These are phyloP conservation scores for Nicotiana rustica DNA, from an alignment of 305 asterid genomes.

Conservation along the genomic window DNA sequence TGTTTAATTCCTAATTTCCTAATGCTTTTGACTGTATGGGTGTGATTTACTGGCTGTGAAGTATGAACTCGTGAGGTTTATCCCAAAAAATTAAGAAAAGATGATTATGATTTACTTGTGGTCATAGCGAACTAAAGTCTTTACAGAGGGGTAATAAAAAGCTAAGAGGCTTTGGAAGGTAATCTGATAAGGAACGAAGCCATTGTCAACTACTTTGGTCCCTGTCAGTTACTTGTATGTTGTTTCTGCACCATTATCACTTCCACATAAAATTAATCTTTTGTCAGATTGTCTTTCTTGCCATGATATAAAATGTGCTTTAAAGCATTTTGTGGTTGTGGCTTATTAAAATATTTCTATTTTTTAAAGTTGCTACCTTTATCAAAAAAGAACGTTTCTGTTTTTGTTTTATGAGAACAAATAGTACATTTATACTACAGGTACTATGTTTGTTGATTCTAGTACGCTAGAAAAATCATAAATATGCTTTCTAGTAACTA, in stretches of 20 bases:
- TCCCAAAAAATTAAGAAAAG: not conserved
- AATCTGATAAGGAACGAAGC: not conserved
- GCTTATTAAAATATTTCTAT: constrained; percentile 9
- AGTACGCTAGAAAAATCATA: not conserved
- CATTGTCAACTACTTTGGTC: constrained; percentile 1
- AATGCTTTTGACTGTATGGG: not conserved
- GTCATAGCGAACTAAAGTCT: not conserved
- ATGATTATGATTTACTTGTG: constrained; percentile 4
- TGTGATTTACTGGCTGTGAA: constrained; percentile 6
- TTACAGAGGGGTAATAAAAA: not conserved
- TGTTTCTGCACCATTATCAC: not conserved
- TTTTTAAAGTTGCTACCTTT: not conserved
- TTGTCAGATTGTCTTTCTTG: not conserved
- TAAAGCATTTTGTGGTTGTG: not conserved
- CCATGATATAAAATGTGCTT: not conserved
- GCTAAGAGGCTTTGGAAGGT: not conserved
- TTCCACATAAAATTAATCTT: not conserved
- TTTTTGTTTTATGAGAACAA: not conserved
- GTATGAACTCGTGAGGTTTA: constrained; percentile 24
- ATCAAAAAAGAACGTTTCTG: too few species aligned
- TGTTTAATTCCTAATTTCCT: not conserved
- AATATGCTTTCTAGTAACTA: not conserved
- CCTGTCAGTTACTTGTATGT: not conserved
- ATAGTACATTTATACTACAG: not conserved
- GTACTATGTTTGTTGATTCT: not conserved